Base-by-base conservation (phyloP, 306 rosid species). In the Trichosanthes truncata region DNA sequence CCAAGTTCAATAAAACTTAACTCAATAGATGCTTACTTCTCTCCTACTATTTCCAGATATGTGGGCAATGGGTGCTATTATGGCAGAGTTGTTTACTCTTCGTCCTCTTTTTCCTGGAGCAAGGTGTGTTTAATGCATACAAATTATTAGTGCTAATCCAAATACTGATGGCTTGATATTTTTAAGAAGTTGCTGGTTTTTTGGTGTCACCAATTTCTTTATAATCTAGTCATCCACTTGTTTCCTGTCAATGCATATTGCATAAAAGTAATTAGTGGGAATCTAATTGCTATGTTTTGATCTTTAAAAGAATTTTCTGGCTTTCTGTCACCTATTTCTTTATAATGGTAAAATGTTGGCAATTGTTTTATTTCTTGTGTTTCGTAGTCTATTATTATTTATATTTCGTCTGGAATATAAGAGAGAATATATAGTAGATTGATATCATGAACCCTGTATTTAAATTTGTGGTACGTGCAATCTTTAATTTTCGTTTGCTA, bases 11-110 rank as follows among this genome's bases (percentile, higher is more conserved):
- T 3, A 9, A 14, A 38, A 35, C 56, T 25, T 51, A 0, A 21
- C 33, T 7, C 10, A 6, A 23, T 36, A 21, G 29, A 35, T 61
- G 21, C 78, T 51, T 40, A 46, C 8, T 38, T 36, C 15, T n/a
- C 52, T 31, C 14, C 8, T 76, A 8, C 29, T 20, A 3, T 25
- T 31, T 26, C 20, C 79, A 96, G 99, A 96, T 84, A 91, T 96
- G 98, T 96, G 99, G 99, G 99, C 99, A 73, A 96, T 96, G 99
- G 99, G 99, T 78, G 99, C 99, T 82, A 96, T 96, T 76, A 91
- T 96, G 94, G 94, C 98, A 5, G 99, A 96, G 87, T 86, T 96
- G 86, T 86, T 93, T 73, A 81, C 93, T 67, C 98, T 93, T 31
- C 97, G 98, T 62, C 99, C 99, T 77, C 91, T 96, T 52, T 96